phyloP scores from a whole-genome alignment of 2,329 filamentous ascomycete genomes.

The Trichoderma cornu-damae region DNA sequence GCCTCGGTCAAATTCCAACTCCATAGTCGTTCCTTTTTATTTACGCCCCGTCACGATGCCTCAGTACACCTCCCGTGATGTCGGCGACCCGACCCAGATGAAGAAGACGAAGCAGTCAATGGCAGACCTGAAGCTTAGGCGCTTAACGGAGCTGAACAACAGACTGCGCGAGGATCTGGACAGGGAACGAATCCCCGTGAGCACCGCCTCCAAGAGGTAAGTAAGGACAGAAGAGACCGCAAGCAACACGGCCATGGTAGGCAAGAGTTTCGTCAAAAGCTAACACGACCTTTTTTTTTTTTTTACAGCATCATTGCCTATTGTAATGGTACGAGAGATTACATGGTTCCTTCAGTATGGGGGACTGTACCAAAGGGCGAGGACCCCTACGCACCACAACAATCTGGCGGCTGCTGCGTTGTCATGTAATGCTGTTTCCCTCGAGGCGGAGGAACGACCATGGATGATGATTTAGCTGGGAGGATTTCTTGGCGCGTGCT shows the following conservation, averaged over 20 bases:
- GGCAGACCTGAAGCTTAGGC: slow-evolving; percentile 94
- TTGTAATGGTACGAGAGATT: slow-evolving; percentile 96
- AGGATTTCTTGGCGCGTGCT: slow-evolving; percentile 7
- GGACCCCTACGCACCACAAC: slow-evolving; percentile 96
- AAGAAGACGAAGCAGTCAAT: slow-evolving; percentile 98
- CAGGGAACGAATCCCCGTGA: slow-evolving; percentile 90
- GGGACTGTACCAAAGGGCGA: slow-evolving; percentile 89
- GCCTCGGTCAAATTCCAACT: slow-evolving; percentile 21
- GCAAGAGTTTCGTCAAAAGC: too few relatives aligned
- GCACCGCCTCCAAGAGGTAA: slow-evolving; percentile 83
- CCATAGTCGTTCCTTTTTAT: slow-evolving; percentile 10
- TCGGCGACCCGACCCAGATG: slow-evolving; percentile 62
- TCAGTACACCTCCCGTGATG: slow-evolving; percentile 62
- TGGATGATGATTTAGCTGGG: slow-evolving; percentile 27
- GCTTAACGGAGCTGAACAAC: slow-evolving; percentile 94
- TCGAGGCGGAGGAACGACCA: slow-evolving; percentile 16
- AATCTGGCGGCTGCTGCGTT: slow-evolving; percentile 85
- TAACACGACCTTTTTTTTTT: slow-evolving; percentile 38
- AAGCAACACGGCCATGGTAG: background rate
- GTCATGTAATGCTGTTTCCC: slow-evolving; percentile 65
- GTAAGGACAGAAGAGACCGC: too few relatives aligned
- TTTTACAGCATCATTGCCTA: slow-evolving; percentile 82
- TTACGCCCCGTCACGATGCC: slow-evolving; percentile 46
- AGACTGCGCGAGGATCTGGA: slow-evolving; percentile 93
- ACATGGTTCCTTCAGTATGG: slow-evolving; percentile 98